Evolutionary conservation across 306 rosid genomes (phyloP), one percentile per base, ranked within the genome.

Genomic region (Potentilla sterilis): DNA sequence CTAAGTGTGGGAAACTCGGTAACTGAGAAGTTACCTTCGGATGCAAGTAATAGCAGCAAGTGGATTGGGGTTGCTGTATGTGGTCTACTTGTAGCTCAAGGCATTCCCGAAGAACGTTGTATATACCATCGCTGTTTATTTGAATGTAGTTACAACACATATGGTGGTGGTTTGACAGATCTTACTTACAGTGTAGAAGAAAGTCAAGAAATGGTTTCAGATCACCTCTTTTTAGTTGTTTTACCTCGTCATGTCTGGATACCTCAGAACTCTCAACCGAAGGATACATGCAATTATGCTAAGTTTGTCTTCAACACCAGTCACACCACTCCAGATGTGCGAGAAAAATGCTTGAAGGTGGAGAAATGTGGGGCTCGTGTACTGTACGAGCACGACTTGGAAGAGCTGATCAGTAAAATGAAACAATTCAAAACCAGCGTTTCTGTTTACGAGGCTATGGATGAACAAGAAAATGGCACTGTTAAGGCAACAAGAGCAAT

Each of bases 171-270:
- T 48, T 4, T 14, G 14, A 5, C 0, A 49, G n/a, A 7, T 28
- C 28, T 28, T 28, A 28, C 28, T 49, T 4, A 0, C 3, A 0
- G 21, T 49, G 0, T 14, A 5, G 0, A 0, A 0, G 58, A 0
- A 6, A n/a, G 28, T 28, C 28, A 4, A 7, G 4, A 24, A 11
- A 10, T 24, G 22, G 35, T 9, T 9, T 22, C 64, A 22, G 64
- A 58, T 58, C 64, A 58, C 64, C 64, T 57, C n/a, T 2, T 19
- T 0, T 7, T 55, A n/a, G 0, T 21, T 55, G 12, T 55, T 55
- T n/a, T 55, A 1, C 4, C 62, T 2, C 8, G 10, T 2, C 9
- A 2, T 7, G 7, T 0, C 11, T 2, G 62, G 32, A n/a, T 2
- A 4, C 21, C 19, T 19, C 7, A 51, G 6, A 15, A 51, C 57